Conservation (phyloP, 2,329 filamentous ascomycete species). For the Scleromitrula shiraiana region DNA sequence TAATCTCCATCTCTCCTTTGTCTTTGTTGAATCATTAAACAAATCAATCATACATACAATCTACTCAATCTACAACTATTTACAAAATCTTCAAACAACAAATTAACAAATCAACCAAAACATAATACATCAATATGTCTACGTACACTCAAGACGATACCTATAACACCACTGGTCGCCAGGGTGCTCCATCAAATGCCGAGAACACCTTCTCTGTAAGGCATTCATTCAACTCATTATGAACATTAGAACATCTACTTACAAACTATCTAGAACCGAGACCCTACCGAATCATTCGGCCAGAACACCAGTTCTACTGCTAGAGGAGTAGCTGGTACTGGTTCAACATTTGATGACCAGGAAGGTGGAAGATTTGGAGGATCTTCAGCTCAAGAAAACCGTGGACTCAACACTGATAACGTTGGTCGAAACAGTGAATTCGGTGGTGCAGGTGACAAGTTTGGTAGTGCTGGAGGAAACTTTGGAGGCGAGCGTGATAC, state of each 20-base stretch:
- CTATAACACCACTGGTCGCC: constrained; percentile 3
- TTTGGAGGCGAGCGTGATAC: background rate
- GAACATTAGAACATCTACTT: background rate
- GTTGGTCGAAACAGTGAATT: constrained; percentile 18
- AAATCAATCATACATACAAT: background rate
- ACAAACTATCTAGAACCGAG: background rate
- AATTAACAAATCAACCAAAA: background rate
- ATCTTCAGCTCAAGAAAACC: constrained; percentile 6
- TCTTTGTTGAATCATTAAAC: background rate
- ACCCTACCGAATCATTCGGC: background rate
- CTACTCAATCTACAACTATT: background rate
- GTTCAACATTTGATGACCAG: constrained; percentile 5
- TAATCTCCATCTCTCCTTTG: background rate
- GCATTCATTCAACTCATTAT: background rate
- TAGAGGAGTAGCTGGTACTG: constrained; percentile 1
- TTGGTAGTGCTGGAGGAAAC: constrained; percentile 6
- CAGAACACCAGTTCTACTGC: background rate
- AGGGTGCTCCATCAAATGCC: constrained; percentile 2
- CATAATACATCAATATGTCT: constrained; percentile 24
- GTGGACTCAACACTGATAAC: constrained; percentile 13
- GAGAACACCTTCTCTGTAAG: background rate
- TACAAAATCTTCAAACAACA: background rate
- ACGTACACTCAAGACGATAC: constrained; percentile 25
- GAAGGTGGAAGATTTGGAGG: constrained; percentile 5
- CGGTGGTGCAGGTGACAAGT: constrained; percentile 3